These are phyloP conservation scores for Xylaria polymorpha DNA, from an alignment of 2,329 filamentous ascomycete species.

Conservation along the genomic window DNA sequence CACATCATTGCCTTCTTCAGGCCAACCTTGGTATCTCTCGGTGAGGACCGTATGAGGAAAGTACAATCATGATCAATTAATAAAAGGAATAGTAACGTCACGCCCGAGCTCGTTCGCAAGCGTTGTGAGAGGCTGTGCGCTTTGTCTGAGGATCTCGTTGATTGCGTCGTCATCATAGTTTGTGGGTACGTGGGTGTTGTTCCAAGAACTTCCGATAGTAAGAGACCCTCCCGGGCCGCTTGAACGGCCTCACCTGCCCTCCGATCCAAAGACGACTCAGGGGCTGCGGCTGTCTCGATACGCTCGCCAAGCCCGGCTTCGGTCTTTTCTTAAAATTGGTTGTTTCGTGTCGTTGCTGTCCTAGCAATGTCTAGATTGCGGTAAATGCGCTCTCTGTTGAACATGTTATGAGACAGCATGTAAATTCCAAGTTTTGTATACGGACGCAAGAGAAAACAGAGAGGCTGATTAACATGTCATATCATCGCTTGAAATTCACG, in stretches of 20 bases:
- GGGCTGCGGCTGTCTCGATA: background rate
- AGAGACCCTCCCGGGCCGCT: background rate
- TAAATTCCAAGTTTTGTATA: background rate
- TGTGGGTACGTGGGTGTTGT: background rate
- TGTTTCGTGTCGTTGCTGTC: background rate
- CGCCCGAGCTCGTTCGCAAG: background rate
- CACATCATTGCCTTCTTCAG: background rate
- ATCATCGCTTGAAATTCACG: background rate
- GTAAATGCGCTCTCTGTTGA: background rate
- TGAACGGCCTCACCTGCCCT: background rate
- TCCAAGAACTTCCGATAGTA: background rate
- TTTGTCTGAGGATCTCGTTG: background rate
- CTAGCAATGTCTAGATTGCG: background rate
- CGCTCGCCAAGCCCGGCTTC: background rate
- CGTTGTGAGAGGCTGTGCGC: background rate
- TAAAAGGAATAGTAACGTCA: background rate
- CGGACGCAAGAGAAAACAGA: background rate
- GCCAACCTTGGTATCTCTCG: background rate
- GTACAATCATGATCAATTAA: background rate
- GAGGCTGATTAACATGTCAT: background rate
- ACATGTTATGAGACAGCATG: background rate
- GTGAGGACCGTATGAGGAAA: background rate
- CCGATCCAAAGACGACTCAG: background rate
- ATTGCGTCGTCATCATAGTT: background rate
- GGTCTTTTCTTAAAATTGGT: background rate